Evolutionary conservation across 768 basidiomycete species (phyloP).

Genomic region (Zangia roseola): DNA sequence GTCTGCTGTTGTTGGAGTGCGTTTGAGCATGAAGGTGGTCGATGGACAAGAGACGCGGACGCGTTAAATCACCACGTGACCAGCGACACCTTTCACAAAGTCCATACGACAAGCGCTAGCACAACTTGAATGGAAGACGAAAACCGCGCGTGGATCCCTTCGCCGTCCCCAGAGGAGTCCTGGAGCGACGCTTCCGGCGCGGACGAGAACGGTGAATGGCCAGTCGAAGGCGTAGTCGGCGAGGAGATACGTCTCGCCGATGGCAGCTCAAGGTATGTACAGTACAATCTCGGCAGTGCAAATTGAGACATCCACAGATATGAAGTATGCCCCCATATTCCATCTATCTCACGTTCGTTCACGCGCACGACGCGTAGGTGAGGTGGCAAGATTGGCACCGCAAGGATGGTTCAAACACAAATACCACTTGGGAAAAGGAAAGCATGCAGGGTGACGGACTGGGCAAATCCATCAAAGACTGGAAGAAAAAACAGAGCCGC

Average conservation of each 20-base stretch:
- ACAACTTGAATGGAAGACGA: neutral
- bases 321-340: slow-evolving; percentile 23
- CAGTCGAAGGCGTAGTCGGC: slow-evolving; percentile 27
- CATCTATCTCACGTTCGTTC: neutral
- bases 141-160: slow-evolving; percentile 26
- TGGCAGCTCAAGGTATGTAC: slow-evolving; percentile 25
- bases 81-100: no score
- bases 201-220: slow-evolving; percentile 33
- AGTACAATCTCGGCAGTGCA: neutral
- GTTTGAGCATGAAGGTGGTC: slow-evolving; percentile 58
- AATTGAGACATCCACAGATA: slow-evolving; percentile 25
- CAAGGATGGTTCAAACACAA: slow-evolving; percentile 51
- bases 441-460: slow-evolving; percentile 15
- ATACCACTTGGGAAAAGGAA: slow-evolving; percentile 50
- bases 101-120: no score
- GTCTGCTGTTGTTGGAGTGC: slow-evolving; percentile 66
- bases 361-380: slow-evolving; percentile 36
- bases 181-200: slow-evolving; percentile 34
- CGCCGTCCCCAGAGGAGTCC: slow-evolving; percentile 29
- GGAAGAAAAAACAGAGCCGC: slow-evolving; percentile 35
- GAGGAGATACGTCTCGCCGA: slow-evolving; percentile 31
- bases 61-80: slow-evolving; percentile 26
- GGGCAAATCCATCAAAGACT: slow-evolving; percentile 24
- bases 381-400: slow-evolving; percentile 54
- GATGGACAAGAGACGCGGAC: slow-evolving; percentile 9